These are phyloP conservation scores for Trebouxia sp. DNA, from an alignment of 139 green algal species.

Conservation along the genomic window DNA sequence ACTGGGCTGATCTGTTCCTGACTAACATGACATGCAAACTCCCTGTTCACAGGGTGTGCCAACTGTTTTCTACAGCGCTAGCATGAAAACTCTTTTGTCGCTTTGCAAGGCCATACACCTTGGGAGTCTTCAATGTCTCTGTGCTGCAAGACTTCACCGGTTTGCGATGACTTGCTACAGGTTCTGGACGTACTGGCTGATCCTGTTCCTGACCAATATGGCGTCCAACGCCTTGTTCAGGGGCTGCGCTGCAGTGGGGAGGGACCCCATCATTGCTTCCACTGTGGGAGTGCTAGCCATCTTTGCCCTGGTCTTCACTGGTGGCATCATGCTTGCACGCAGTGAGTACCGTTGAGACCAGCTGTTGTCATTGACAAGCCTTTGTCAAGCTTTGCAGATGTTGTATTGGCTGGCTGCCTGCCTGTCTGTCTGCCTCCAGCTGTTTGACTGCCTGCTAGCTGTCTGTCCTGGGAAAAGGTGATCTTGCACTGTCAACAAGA, in stretches of 20 bases:
- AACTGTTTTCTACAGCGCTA: too few species aligned
- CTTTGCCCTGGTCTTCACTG: constrained; percentile 20
- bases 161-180: constrained; percentile 5
- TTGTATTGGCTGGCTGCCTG: too few species aligned
- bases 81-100: too few species aligned
- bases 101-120: too few species aligned
- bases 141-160: too few species aligned
- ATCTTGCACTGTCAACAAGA: too few species aligned
- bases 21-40: constrained; percentile 14
- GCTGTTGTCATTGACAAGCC: too few species aligned
- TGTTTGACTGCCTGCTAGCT: too few species aligned
- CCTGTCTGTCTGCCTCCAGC: too few species aligned
- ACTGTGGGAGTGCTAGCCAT: constrained; percentile 24
- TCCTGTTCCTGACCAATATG: constrained; percentile 33
- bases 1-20: constrained; percentile 33
- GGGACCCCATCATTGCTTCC: constrained; percentile 28
- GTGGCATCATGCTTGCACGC: constrained; percentile 23
- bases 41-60: constrained; percentile 14
- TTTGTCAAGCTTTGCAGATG: not conserved
- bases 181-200: constrained; percentile 37
- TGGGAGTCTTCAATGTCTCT: too few species aligned
- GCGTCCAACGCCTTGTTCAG: constrained; percentile 20
- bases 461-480: too few species aligned
- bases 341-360: not conserved
- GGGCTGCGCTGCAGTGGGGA: not conserved